phyloP scores from a whole-genome alignment of 495 filamentous ascomycete species.

The Thozetella sp. region DNA sequence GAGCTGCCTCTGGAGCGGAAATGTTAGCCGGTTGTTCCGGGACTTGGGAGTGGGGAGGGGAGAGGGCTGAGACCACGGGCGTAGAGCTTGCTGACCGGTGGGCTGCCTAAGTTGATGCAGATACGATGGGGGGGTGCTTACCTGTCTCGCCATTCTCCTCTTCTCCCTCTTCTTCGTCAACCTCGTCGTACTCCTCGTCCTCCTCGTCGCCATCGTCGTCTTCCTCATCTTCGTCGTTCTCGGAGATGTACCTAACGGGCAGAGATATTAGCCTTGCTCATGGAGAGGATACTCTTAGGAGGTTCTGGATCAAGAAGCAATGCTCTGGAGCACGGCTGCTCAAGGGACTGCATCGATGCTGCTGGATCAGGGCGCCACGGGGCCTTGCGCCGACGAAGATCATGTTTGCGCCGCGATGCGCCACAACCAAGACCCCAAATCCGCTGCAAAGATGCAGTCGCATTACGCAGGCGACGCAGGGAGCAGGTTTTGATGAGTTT shows the following conservation, averaged over 20 bases:
- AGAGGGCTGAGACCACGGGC: no score
- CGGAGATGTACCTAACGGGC: conserved; percentile 30
- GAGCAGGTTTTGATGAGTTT: conserved; percentile 8
- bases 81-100: no score
- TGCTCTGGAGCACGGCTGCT: not conserved
- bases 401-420: conserved; percentile 23
- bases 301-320: conserved; percentile 10
- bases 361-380: no score
- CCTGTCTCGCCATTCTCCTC: conserved; percentile 26
- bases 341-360: no score
- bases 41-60: not conserved
- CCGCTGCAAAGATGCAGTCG: conserved; percentile 14
- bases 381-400: not conserved
- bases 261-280: conserved; percentile 4
- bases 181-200: conserved; percentile 31
- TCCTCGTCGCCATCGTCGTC: conserved; percentile 35
- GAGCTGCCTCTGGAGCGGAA: conserved; percentile 30
- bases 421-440: conserved; percentile 5
- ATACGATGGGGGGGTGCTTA: conserved; percentile 13
- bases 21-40: not conserved
- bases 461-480: conserved; percentile 11
- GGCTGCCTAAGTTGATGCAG: no score
- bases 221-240: conserved; percentile 42
- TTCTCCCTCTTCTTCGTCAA: conserved; percentile 32
- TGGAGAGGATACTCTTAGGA: not conserved